Base-by-base conservation (phyloP, 176 grass and related monocot genomes). In the Cenchrus fungigraminus region DNA sequence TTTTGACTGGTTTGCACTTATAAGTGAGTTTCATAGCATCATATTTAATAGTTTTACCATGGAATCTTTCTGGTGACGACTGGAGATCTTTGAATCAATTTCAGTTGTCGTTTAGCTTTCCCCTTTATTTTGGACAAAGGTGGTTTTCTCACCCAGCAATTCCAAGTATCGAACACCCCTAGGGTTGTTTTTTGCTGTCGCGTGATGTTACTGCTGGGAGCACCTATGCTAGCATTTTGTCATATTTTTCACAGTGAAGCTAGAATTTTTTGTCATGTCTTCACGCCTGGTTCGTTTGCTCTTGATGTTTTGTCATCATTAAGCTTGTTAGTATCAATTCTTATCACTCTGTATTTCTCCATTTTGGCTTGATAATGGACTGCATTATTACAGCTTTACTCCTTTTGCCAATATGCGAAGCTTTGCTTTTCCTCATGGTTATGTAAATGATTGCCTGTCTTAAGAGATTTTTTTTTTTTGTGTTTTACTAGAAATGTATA, bases 361-460 rank as follows among this genome's bases (percentile, higher is more conserved):
- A 20, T 4, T 56, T 4, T 64, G 70, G 8, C 34, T 74, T 7
- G 8, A 28, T 42, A 37, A 34, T 54, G 31, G 14, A 43, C 37
- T 40, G 4, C 37, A 40, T 40, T 40, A 40, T 32, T 64, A 15
- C 8, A 17, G 13, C 49, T 77, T 53, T 56, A 47, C 47, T 51
- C n/a, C 66, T 71, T 71, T n/a, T 56, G 25, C 4, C 2, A 50
- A 25, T 57, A 37, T 42, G 12, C 10, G 11, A 79, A 74, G 2
- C 16, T 79, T 84, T 69, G 14, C 17, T 86, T 90, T 44, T 55
- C 50, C 6, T 61, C 4, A 9, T 70, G 13, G 4, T 78, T 78
- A 65, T 47, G 13, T 73, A 75, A 49, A 74, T 40, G 69, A 68
- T 22, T 7, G 0, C 40, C 3, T 50, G 37, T 73, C 31, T 73